These are phyloP conservation scores for Ochetophila trinervis DNA, from an alignment of 306 rosid genomes.

Conservation along the genomic window DNA sequence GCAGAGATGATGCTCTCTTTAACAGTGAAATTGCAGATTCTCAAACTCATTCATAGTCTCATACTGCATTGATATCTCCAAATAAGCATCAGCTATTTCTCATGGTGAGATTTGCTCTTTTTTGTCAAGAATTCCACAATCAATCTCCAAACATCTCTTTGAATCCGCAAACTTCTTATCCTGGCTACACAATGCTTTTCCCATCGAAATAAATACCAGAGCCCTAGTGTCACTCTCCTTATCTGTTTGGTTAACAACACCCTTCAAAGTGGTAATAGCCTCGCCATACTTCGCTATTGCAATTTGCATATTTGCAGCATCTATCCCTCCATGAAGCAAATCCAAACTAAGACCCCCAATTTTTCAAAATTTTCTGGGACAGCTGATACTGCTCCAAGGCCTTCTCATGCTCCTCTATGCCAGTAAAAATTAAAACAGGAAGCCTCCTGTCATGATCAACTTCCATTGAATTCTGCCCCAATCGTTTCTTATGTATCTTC, in stretches of 20 bases:
- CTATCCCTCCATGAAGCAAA: conserved; percentile 70
- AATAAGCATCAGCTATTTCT: conserved; percentile 84
- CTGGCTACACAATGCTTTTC: conserved; percentile 69
- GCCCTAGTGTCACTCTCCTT: conserved; percentile 76
- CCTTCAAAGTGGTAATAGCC: conserved; percentile 68
- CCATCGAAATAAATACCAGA: conserved; percentile 75
- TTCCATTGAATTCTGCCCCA: conserved; percentile 82
- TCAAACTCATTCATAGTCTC: conserved; percentile 93
- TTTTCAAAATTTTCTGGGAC: conserved; percentile 71
- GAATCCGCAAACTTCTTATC: conserved; percentile 65
- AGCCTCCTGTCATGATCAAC: conserved; percentile 78
- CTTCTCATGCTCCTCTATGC: conserved; percentile 84
- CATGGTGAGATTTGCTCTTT: conserved; percentile 52
- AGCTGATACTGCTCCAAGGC: conserved; percentile 82
- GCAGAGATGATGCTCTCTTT: conserved; percentile 64
- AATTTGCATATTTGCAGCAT: conserved; percentile 88
- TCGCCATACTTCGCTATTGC: conserved; percentile 71
- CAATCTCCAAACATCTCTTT: conserved; percentile 72
- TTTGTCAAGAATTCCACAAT: conserved; percentile 75
- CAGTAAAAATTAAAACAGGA: conserved; percentile 70
- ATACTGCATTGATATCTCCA: conserved; percentile 79
- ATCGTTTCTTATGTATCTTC: conserved; percentile 57
- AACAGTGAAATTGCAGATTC: conserved; percentile 75
- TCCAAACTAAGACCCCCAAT: conserved; percentile 78
- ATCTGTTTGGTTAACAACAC: conserved; percentile 57